Percentiles rank a stretch among this genome's conserved stretches.
Evolutionary conservation across 805 yeast genomes (phyloP).

Genomic region (Pichia pseudocactophila): DNA sequence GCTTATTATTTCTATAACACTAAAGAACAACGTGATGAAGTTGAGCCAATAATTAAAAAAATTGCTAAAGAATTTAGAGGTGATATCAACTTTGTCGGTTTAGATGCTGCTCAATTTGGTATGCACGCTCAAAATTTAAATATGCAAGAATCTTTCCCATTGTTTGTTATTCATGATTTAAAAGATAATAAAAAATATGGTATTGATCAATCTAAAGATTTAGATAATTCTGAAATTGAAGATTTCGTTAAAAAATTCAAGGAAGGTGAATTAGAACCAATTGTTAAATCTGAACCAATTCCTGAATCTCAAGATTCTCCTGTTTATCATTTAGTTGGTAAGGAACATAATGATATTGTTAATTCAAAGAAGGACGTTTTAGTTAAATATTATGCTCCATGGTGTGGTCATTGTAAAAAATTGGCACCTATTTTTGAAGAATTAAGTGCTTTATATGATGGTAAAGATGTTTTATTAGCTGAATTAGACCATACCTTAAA

Average conservation of each 20-base stretch:
- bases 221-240: conserved; percentile 46
- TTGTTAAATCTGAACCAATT: conserved; percentile 74
- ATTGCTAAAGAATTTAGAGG: conserved; percentile 75
- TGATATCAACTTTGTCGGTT: conserved; percentile 75
- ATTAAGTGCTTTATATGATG: conserved; percentile 61
- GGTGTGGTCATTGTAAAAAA: conserved; percentile 96
- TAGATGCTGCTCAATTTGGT: conserved; percentile 74
- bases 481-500: conserved; percentile 84
- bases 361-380: conserved; percentile 59
- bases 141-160: conserved; percentile 80
- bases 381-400: conserved; percentile 92
- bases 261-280: conserved; percentile 60
- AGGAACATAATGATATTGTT: conserved; percentile 66
- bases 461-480: conserved; percentile 59
- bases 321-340: conserved; percentile 69
- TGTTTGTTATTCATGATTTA: conserved; percentile 78
- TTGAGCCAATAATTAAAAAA: conserved; percentile 42
- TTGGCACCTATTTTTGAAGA: conserved; percentile 85
- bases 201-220: conserved; percentile 46
- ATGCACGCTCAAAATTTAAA: conserved; percentile 81
- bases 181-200: conserved; percentile 67
- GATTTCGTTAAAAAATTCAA: conserved; percentile 55
- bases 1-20: conserved; percentile 80
- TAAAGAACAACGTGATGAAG: conserved; percentile 54
- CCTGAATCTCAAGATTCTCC: conserved; percentile 73